Percentiles rank a stretch among this genome's conserved stretches.
phyloP scores from a whole-genome alignment of 73 alveolate genomes.

The Uronychia setigera region DNA sequence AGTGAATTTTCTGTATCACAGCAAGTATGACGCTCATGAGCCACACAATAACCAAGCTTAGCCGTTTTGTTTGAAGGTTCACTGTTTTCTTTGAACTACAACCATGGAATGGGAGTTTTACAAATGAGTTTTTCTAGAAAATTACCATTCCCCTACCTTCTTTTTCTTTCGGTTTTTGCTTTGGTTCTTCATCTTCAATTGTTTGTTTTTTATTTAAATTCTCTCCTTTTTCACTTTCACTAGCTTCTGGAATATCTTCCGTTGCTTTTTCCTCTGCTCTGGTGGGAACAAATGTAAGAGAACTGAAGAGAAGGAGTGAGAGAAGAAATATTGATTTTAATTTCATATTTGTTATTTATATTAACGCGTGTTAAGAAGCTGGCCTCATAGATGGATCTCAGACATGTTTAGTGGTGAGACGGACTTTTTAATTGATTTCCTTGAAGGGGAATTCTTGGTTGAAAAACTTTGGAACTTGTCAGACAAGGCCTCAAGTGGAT shows the following conservation, averaged over 20 bases:
- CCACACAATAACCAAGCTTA: background rate
- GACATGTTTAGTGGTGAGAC: background rate
- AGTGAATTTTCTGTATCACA: background rate
- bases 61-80: background rate
- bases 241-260: too few relatives aligned
- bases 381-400: background rate
- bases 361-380: too few relatives aligned
- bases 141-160: too few relatives aligned
- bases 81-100: background rate
- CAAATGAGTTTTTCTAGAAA: too few relatives aligned
- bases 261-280: too few relatives aligned
- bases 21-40: background rate
- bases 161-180: too few relatives aligned
- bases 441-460: background rate
- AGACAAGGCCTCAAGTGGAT: background rate
- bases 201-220: too few relatives aligned
- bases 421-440: background rate
- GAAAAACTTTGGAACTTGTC: background rate
- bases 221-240: too few relatives aligned
- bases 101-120: background rate
- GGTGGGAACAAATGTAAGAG: too few relatives aligned
- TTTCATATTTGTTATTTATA: background rate
- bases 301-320: too few relatives aligned
- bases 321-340: background rate
- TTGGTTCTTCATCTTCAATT: too few relatives aligned